Evolutionary conservation across 108 stramenopile genomes (phyloP), one percentile per base, ranked within the genome.

Genomic region (Skeletonema menzelii): DNA sequence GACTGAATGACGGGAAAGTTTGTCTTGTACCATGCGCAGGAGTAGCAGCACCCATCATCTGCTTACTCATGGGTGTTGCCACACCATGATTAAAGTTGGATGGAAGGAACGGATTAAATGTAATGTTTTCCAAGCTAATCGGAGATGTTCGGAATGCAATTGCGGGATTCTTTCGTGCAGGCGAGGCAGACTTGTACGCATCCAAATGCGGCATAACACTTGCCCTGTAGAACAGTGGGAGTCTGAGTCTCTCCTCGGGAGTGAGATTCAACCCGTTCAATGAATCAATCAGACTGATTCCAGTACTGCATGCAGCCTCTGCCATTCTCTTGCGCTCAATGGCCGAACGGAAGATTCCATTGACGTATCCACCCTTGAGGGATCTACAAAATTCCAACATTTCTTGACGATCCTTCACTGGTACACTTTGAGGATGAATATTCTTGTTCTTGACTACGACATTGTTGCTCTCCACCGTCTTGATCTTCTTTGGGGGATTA

Each of bases 361-460:
- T 76, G 22, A 90, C 75, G 65, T 91, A 90, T 15, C 92, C 92
- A 40, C 90, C 92, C 34, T 86, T 82, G 13, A 93, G 80, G n/a
- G 81, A 77, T 44, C 84, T 75, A 19, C 87, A 79, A 42, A 85
- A 88, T 34, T 71, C 56, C n/a, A 76, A 49, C 63, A 91, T 63
- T 32, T 81, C 77, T 22, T 75, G 60, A 22, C 80, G 63, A 53
- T 86, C 87, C 31, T 64, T 40, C 28, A 53, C 72, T n/a, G 38
- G 73, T 61, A 47, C 63, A 42, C 38, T 53, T 63, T 56, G 31
- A 14, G 58, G 65, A 40, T 65, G 69, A 14, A 47, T 15, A 27
- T 72, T 79, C 38, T 32, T 37, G 42, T 72, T 79, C 38, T 32
- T 37, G 42, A 15, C 26, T 13, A 3, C 32, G 27, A 46, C 35